These are phyloP conservation scores for Phoenix roebelenii DNA, from an alignment of 176 grass and related monocot species.

Conservation along the genomic window DNA sequence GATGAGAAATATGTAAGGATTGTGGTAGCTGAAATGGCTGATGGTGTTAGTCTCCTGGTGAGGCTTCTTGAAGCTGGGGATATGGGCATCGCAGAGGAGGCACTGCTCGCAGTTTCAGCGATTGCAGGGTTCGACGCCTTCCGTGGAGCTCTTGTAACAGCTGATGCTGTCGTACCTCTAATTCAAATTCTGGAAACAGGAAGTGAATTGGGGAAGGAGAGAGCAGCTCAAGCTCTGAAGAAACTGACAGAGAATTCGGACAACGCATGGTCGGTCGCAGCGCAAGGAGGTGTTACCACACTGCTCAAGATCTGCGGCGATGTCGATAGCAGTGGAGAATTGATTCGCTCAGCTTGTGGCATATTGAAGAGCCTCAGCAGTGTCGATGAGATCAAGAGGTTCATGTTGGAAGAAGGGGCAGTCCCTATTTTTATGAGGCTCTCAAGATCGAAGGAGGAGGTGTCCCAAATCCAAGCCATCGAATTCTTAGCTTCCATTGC, in stretches of 20 bases:
- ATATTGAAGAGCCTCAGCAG: slow-evolving; percentile 61
- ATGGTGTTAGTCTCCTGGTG: slow-evolving; percentile 42
- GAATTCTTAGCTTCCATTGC: slow-evolving; percentile 53
- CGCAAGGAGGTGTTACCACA: slow-evolving; percentile 66
- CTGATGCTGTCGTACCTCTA: slow-evolving; percentile 42
- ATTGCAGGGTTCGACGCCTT: slow-evolving; percentile 48
- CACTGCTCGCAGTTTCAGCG: slow-evolving; percentile 35
- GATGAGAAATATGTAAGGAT: slow-evolving; percentile 61
- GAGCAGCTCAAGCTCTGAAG: slow-evolving; percentile 46
- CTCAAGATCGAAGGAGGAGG: slow-evolving; percentile 30
- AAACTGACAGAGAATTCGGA: slow-evolving; percentile 76
- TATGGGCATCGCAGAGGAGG: slow-evolving; percentile 34
- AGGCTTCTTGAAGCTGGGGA: slow-evolving; percentile 52
- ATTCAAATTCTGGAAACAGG: slow-evolving; percentile 41
- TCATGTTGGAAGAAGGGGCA: slow-evolving; percentile 62
- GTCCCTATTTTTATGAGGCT: slow-evolving; percentile 46
- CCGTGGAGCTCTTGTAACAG: slow-evolving; percentile 39
- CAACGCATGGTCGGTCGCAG: slow-evolving; percentile 84
- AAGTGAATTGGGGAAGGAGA: slow-evolving; percentile 30
- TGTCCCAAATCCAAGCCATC: slow-evolving; percentile 44
- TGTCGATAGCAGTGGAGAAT: slow-evolving; percentile 18
- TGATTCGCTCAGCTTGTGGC: slow-evolving; percentile 42
- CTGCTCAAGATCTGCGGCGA: slow-evolving; percentile 52
- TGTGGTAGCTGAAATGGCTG: slow-evolving; percentile 33
- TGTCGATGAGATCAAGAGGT: slow-evolving; percentile 72